Conservation (phyloP, 352 stramenopile species). For the Globisporangium alternatum region DNA sequence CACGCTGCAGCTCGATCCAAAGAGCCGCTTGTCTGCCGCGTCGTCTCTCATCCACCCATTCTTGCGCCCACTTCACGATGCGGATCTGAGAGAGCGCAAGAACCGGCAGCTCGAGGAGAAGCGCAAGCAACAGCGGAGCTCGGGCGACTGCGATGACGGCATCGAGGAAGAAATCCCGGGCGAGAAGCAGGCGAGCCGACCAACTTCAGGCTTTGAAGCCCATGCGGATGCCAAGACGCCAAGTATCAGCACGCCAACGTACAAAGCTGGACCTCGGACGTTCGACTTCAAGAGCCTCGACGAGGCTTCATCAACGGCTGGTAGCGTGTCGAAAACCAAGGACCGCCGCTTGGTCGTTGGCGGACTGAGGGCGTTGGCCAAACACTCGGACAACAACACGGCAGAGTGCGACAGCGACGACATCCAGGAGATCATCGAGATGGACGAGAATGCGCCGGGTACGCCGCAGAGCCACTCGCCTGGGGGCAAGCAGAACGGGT, state of each 20-base stretch:
- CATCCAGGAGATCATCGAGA: conserved; percentile 86
- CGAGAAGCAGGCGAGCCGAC: conserved; percentile 18
- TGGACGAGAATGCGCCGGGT: conserved; percentile 18
- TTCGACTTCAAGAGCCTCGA: conserved; percentile 28
- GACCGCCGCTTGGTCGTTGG: conserved; percentile 3
- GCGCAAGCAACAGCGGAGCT: conserved; percentile 16
- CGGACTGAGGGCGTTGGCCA: conserved; percentile 9
- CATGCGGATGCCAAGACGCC: conserved; percentile 23
- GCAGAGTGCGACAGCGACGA: conserved; percentile 63
- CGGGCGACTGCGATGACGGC: conserved; percentile 42
- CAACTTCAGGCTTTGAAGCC: conserved; percentile 11
- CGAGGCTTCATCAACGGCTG: conserved; percentile 4
- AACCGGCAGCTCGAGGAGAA: conserved; percentile 44
- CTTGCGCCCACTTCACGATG: conserved; percentile 47
- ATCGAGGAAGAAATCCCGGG: conserved; percentile 81
- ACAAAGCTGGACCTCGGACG: conserved; percentile 23
- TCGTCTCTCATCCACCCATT: conserved; percentile 61
- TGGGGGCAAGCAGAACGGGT: conserved; percentile 4
- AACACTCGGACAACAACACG: conserved; percentile 34
- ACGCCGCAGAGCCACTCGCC: conserved; percentile 2
- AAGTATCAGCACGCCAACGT: conserved; percentile 7
- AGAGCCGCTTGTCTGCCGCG: conserved; percentile 43
- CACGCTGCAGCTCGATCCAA: conserved; percentile 65
- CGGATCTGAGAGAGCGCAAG: conserved; percentile 37
- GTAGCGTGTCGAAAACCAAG: background rate